Percentiles rank a stretch among this genome's conserved stretches.
phyloP scores from a whole-genome alignment of 2,329 filamentous ascomycete species.

The Lachnellula suecica region DNA sequence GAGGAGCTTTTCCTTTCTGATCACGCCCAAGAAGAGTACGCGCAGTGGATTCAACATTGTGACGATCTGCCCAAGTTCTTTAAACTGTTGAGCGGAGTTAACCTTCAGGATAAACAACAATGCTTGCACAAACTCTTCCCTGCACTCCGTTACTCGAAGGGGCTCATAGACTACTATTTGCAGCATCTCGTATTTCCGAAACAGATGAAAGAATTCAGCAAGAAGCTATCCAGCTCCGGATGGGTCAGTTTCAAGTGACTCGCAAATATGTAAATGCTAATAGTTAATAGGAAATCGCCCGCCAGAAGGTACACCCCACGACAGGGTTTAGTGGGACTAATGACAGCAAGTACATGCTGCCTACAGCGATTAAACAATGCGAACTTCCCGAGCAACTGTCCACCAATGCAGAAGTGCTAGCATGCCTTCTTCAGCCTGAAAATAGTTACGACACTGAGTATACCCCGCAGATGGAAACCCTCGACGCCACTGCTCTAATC shows the following conservation, averaged over 20 bases:
- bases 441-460: conserved; percentile 42
- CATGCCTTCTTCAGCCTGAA: conserved; percentile 53
- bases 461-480: conserved; percentile 5
- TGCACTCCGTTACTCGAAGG: conserved; percentile 48
- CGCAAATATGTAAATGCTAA: conserved; percentile 41
- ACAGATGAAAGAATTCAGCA: conserved; percentile 59
- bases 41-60: conserved; percentile 42
- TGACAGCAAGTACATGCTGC: conserved; percentile 59
- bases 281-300: conserved; percentile 15
- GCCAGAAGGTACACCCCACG: conserved; percentile 44
- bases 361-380: conserved; percentile 52
- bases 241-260: conserved; percentile 45
- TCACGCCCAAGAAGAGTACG: conserved; percentile 50
- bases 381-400: conserved; percentile 55
- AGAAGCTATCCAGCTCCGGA: conserved; percentile 61
- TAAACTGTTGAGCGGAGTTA: conserved; percentile 47
- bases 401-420: conserved; percentile 67
- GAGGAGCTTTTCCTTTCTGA: conserved; percentile 47
- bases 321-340: conserved; percentile 71
- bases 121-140: conserved; percentile 51
- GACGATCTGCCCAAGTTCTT: conserved; percentile 37
- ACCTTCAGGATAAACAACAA: conserved; percentile 52
- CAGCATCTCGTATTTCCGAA: conserved; percentile 55
- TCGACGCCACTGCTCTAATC: conserved; percentile 45
- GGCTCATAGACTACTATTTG: conserved; percentile 62